These are phyloP conservation scores for Phytophthora nicotianae DNA, from an alignment of 352 stramenopile genomes.

Conservation along the genomic window DNA sequence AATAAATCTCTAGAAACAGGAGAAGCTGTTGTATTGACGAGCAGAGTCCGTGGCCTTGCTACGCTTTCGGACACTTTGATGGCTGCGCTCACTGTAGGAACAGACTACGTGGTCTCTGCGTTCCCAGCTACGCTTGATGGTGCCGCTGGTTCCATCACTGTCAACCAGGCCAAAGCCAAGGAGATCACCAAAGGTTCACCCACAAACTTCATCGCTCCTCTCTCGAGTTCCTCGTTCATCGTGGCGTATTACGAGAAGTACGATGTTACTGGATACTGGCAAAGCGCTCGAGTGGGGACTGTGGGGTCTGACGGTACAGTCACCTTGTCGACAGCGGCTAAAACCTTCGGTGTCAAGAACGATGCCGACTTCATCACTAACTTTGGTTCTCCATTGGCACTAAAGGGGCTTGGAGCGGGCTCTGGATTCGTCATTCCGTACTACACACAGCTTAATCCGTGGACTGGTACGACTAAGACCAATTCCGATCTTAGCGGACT, in stretches of 20 bases:
- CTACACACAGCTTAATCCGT: constrained; percentile 27
- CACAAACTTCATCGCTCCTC: constrained; percentile 45
- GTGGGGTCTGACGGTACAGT: constrained; percentile 42
- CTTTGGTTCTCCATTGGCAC: constrained; percentile 43
- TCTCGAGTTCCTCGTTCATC: constrained; percentile 47
- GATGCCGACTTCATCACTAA: constrained; percentile 20
- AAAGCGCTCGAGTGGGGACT: constrained; percentile 45
- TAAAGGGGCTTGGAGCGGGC: constrained; percentile 22
- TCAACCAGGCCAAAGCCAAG: constrained; percentile 30
- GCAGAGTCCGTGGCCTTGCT: constrained; percentile 53
- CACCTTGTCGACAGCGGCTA: constrained; percentile 31
- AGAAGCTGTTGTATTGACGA: constrained; percentile 16
- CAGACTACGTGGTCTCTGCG: constrained; percentile 21
- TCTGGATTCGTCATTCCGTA: constrained; percentile 57
- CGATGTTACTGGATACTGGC: constrained; percentile 21
- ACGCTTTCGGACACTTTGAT: constrained; percentile 63
- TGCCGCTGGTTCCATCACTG: constrained; percentile 9
- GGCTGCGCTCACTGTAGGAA: constrained; percentile 36
- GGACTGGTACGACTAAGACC: constrained; percentile 6
- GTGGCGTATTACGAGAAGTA: constrained; percentile 49
- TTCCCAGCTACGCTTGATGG: constrained; percentile 39
- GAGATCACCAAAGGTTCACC: constrained; percentile 29
- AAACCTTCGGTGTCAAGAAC: constrained; percentile 45
- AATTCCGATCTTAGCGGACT: constrained; percentile 38
- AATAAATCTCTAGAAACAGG: constrained; percentile 43